phyloP scores from a whole-genome alignment of 2,329 filamentous ascomycete genomes.

The Venturia oleaginea region DNA sequence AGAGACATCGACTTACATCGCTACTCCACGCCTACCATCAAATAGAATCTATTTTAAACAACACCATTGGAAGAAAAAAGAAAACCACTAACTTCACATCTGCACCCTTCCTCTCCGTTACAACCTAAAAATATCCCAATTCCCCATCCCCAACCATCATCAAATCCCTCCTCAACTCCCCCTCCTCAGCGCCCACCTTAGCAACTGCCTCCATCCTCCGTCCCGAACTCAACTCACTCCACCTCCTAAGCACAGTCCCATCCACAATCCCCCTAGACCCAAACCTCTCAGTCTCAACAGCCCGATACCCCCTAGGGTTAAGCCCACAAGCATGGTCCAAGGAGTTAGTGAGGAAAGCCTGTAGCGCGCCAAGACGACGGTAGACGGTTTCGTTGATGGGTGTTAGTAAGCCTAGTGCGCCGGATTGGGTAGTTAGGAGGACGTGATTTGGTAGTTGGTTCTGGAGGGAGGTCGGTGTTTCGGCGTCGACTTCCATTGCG shows the following conservation, averaged over 20 bases:
- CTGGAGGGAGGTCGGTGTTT: constrained; percentile 25
- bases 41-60: no score
- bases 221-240: constrained; percentile 65
- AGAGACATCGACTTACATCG: no score
- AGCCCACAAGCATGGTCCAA: constrained; percentile 70
- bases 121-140: constrained; percentile 42
- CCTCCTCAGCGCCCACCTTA: constrained; percentile 59
- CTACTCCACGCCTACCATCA: no score
- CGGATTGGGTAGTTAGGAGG: constrained; percentile 66
- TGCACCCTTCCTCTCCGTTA: background rate
- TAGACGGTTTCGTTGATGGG: constrained; percentile 73
- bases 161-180: constrained; percentile 61
- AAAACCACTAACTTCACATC: background rate
- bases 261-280: constrained; percentile 63
- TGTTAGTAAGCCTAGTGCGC: constrained; percentile 66
- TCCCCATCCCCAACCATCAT: constrained; percentile 57
- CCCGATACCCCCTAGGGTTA: constrained; percentile 73
- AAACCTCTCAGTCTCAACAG: constrained; percentile 38
- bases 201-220: constrained; percentile 64
- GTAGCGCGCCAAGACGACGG: constrained; percentile 70
- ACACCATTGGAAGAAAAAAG: no score
- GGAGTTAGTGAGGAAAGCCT: constrained; percentile 68
- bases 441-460: constrained; percentile 33
- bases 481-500: constrained; percentile 15
- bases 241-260: constrained; percentile 63